Evolutionary conservation across 1,284 basidiomycete species (phyloP).

Genomic region (Uromyces viciae-fabae): DNA sequence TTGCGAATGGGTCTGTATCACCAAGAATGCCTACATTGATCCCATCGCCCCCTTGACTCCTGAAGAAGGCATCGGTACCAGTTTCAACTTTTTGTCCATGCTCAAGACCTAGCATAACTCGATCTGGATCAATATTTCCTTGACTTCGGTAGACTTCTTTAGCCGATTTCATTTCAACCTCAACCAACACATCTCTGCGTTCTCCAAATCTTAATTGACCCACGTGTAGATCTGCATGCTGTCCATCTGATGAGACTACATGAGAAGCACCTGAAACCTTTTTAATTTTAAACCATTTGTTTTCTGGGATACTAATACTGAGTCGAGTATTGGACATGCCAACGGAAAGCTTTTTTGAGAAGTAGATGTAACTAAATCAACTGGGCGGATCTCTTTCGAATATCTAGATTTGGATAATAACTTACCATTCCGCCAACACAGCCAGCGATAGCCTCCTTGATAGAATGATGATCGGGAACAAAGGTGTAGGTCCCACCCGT

Average conservation of each 20-base stretch:
- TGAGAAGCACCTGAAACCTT: slow-evolving; percentile 81
- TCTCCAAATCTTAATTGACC: slow-evolving; percentile 86
- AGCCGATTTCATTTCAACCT: slow-evolving; percentile 72
- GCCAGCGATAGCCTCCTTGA: slow-evolving; percentile 80
- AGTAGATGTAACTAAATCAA: slow-evolving; percentile 51
- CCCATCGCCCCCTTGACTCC: slow-evolving; percentile 63
- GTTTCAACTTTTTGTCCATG: slow-evolving; percentile 8
- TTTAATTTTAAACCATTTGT: slow-evolving; percentile 73
- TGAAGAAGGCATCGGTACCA: slow-evolving; percentile 59
- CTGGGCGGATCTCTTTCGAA: background rate
- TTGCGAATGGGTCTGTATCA: background rate
- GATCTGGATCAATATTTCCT: background rate
- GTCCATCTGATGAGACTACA: slow-evolving; percentile 78
- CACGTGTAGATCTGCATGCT: slow-evolving; percentile 91
- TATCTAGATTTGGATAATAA: background rate
- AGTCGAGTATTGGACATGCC: slow-evolving; percentile 83
- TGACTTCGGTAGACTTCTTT: slow-evolving; percentile 23
- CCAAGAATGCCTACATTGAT: background rate
- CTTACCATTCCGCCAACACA: slow-evolving; percentile 76
- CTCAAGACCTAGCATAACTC: background rate
- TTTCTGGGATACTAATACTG: slow-evolving; percentile 80
- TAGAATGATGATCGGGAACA: slow-evolving; percentile 90
- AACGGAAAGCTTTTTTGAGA: slow-evolving; percentile 66
- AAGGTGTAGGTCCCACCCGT: slow-evolving; percentile 96
- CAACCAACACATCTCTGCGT: slow-evolving; percentile 86